Percentiles rank a stretch among this genome's conserved stretches.
These are phyloP conservation scores for Pseudogymnoascus destructans DNA, from an alignment of 2,329 filamentous ascomycete species.

Conservation along the genomic window DNA sequence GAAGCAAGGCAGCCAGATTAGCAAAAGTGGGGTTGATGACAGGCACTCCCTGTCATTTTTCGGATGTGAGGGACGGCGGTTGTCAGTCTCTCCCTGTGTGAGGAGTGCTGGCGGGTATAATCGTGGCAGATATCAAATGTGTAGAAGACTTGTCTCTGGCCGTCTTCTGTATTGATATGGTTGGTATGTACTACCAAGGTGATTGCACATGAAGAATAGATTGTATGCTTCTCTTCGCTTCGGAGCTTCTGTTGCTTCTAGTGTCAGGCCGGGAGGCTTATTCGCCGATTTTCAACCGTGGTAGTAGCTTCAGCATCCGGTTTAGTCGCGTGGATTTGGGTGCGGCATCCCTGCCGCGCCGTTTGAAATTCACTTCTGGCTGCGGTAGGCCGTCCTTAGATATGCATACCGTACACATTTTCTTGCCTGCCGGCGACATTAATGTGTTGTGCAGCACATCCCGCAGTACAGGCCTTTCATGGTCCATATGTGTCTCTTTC, in stretches of 20 bases:
- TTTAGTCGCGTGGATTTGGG: neutral
- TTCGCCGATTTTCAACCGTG: slow-evolving; percentile 7
- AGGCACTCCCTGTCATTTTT: neutral
- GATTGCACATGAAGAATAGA: neutral
- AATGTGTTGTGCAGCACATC: slow-evolving; percentile 7
- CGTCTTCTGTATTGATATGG: neutral
- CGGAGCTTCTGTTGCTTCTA: slow-evolving; percentile 6
- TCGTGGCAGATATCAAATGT: neutral
- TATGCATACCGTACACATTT: neutral
- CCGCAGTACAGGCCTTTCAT: neutral
- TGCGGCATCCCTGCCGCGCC: neutral
- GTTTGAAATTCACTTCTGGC: slow-evolving; percentile 7
- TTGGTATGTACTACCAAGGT: neutral
- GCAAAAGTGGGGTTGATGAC: neutral
- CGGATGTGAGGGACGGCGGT: neutral
- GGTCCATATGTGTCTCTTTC: slow-evolving; percentile 1
- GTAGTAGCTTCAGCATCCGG: neutral
- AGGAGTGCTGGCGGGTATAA: neutral
- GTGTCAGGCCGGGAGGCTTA: neutral
- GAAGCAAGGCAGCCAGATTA: neutral
- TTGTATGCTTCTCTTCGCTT: slow-evolving; percentile 2
- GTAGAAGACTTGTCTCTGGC: neutral
- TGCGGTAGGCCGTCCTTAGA: neutral
- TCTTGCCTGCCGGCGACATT: neutral
- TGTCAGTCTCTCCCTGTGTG: neutral